Conservation (phyloP, 495 filamentous ascomycete genomes). For the Tuber brumale region DNA sequence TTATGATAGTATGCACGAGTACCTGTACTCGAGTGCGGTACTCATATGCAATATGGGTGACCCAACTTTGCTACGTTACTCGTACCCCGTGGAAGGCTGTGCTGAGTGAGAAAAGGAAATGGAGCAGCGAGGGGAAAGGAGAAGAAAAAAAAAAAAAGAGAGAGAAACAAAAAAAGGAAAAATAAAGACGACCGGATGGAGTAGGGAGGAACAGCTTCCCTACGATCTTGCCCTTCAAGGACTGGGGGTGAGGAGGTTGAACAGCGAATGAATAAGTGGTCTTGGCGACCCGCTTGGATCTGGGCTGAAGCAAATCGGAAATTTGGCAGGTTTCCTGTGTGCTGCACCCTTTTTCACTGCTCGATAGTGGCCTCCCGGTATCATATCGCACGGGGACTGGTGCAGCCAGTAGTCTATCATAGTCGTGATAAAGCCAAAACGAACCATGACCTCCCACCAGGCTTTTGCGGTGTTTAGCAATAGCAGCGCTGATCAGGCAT, state of each 20-base stretch:
- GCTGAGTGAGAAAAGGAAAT: neutral
- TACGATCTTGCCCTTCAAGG: neutral
- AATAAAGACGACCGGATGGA: neutral
- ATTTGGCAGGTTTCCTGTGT: neutral
- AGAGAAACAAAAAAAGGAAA: neutral
- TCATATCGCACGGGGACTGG: neutral
- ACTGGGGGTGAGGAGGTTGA: neutral
- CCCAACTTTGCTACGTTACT: neutral
- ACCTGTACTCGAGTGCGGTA: too few relatives aligned
- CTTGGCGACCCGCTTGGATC: neutral
- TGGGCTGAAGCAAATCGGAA: neutral
- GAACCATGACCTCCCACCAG: neutral
- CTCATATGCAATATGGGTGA: neutral
- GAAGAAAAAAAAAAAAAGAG: neutral
- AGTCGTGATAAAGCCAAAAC: neutral
- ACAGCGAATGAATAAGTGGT: neutral
- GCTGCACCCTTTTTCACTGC: neutral
- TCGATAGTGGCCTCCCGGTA: neutral
- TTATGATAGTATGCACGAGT: neutral
- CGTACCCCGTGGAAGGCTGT: neutral
- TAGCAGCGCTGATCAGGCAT: neutral
- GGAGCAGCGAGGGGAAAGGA: neutral
- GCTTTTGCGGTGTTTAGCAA: neutral
- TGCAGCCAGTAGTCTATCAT: neutral
- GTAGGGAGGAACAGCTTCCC: neutral